Base-by-base conservation (phyloP, 495 filamentous ascomycete genomes). In the Penicillium daleae region DNA sequence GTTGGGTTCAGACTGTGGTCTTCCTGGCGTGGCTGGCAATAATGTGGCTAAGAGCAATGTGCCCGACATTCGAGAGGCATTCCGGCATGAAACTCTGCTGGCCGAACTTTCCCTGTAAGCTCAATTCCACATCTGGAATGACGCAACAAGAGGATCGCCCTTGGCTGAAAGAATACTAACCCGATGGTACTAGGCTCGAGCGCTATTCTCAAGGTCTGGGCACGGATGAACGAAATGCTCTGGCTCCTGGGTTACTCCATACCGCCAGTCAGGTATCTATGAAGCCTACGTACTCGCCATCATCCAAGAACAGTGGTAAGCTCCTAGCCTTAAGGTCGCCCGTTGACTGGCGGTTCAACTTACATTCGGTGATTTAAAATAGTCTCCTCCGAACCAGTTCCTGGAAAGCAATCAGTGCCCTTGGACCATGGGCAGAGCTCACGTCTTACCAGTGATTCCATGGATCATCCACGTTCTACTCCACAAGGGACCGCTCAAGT, bases 21-120 rank as follows among this genome's bases (percentile, higher is more conserved):
- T 87, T 21, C 87, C 89, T 0, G 95, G 95, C 8, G 84, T 90
- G 44, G 74, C 78, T 44, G 96, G 95, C 7, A 99, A 98, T 65
- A 87, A 87, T 68, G 92, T 97, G 78, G 90, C 89, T 40, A 98
- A 98, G 76, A 96, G 91, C 60, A 99, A 99, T 73, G 92, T 99
- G 4, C 95, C 95, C 3, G 90, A 97, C 64, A 90, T 97, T 50
- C 84, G 95, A 59, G 91, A 95, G 74, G 89, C 88, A 53, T 99
- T 93, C 69, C 83, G 96, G 37, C 85, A 97, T 64, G 86, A 94
- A 62, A 97, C 93, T 2, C 78, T 93, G 67, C 71, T 87, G 42
- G 87, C 92, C 70, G 94, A 98, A 77, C 77, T 91, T 57, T 82
- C 85, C 59, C 90, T 97, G 95, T 96, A 73, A 78, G 87, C 76